Evolutionary conservation across 2,329 filamentous ascomycete genomes (phyloP).

Genomic region (Colletotrichum eleusines): DNA sequence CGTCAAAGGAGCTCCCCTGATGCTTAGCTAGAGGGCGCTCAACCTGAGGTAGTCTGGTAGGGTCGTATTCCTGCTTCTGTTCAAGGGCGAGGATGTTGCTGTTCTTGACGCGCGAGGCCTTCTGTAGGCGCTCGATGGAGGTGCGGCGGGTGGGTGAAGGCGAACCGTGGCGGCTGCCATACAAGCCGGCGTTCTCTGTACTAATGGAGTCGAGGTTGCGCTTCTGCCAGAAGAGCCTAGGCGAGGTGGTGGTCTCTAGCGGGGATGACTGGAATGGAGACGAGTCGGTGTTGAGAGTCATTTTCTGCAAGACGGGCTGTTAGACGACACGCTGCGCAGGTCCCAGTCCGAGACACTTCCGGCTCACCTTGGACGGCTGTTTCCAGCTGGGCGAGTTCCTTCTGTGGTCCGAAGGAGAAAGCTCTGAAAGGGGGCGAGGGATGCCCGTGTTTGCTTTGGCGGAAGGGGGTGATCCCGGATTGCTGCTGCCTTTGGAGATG

Average conservation of each 20-base stretch:
- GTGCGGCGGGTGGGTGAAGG: conserved; percentile 83
- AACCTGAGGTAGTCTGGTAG: conserved; percentile 78
- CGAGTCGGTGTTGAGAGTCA: conserved; percentile 76
- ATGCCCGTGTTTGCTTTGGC: conserved; percentile 74
- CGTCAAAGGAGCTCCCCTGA: conserved; percentile 78
- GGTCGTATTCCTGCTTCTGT: conserved; percentile 93
- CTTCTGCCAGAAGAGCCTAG: conserved; percentile 92
- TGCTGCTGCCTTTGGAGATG: conserved; percentile 75
- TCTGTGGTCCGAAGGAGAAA: conserved; percentile 86
- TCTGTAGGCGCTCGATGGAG: conserved; percentile 95
- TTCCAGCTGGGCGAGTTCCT: conserved; percentile 95
- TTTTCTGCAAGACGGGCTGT: conserved; percentile 65
- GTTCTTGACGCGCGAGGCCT: conserved; percentile 95
- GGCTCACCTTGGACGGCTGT: conserved; percentile 78
- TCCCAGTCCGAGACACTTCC: conserved; percentile 42
- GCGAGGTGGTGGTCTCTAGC: conserved; percentile 75
- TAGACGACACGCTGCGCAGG: conserved; percentile 44
- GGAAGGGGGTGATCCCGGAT: conserved; percentile 67
- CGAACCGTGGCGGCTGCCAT: conserved; percentile 69
- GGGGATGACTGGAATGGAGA: conserved; percentile 91
- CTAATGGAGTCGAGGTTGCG: conserved; percentile 69
- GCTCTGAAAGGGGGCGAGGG: conserved; percentile 86
- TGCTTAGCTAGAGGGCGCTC: conserved; percentile 85
- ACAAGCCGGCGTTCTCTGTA: conserved; percentile 78
- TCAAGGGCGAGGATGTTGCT: conserved; percentile 97